A percentile compares a stretch with the other conserved stretches of the same genome.
Evolutionary conservation across 768 basidiomycete species (phyloP).

Genomic region (Leccinum broughii): DNA sequence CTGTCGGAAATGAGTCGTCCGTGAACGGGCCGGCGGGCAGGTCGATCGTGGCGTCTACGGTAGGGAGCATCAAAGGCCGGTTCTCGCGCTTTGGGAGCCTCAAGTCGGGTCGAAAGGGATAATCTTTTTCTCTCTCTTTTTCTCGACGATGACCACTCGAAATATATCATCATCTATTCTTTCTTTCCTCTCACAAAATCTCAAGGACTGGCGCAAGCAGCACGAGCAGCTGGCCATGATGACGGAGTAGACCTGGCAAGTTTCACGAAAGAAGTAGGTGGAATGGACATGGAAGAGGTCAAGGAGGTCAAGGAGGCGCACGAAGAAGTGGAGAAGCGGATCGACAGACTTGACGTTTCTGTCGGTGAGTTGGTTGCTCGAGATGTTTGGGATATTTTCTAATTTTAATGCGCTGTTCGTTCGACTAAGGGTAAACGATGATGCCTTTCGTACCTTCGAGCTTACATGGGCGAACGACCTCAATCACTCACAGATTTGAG

Average conservation of each 20-base stretch:
- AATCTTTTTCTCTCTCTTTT: not conserved
- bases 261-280: conserved; percentile 74
- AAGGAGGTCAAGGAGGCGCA: conserved; percentile 90
- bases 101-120: conserved; percentile 47
- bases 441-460: not conserved
- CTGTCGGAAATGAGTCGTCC: conserved; percentile 54
- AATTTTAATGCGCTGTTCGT: conserved; percentile 98
- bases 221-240: conserved; percentile 59
- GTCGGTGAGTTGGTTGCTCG: conserved; percentile 62
- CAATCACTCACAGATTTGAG: conserved; percentile 65
- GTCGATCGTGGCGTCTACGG: conserved; percentile 62
- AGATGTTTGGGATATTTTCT: conserved; percentile 99
- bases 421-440: conserved; percentile 68
- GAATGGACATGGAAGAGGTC: conserved; percentile 92
- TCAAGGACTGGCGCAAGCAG: conserved; percentile 92
- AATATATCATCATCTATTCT: not conserved
- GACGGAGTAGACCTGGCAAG: conserved; percentile 62
- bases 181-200: conserved; percentile 18
- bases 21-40: conserved; percentile 44
- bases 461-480: not conserved
- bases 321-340: conserved; percentile 89
- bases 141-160: not conserved
- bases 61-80: conserved; percentile 69
- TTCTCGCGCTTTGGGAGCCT: conserved; percentile 78
- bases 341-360: conserved; percentile 94